Percentiles rank a stretch among this genome's conserved stretches.
phyloP scores from a whole-genome alignment of 129 eudicot genomes.

The Flaveria bidentis region DNA sequence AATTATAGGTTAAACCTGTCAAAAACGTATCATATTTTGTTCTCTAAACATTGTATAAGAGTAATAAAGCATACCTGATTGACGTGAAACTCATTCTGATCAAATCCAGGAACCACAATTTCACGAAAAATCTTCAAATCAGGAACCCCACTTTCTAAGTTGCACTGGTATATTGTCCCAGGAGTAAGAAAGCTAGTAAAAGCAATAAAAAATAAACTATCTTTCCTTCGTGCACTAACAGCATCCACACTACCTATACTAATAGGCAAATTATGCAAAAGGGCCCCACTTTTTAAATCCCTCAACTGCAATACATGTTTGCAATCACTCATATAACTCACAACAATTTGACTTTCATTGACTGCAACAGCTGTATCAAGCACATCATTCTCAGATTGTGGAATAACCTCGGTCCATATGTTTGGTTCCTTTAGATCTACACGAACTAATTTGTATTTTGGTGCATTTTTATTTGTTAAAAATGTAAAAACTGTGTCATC shows the following conservation, averaged over 20 bases:
- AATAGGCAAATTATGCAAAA: constrained; percentile 71
- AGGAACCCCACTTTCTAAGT: constrained; percentile 59
- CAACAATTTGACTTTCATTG: constrained; percentile 57
- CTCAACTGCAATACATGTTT: constrained; percentile 81
- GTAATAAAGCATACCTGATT: constrained; percentile 52
- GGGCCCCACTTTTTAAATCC: constrained; percentile 74
- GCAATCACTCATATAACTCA: constrained; percentile 83
- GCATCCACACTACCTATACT: constrained; percentile 82
- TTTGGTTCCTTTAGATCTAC: constrained; percentile 74
- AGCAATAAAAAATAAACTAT: constrained; percentile 58
- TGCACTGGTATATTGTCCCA: constrained; percentile 71
- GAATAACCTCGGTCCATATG: constrained; percentile 64
- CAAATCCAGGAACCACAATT: constrained; percentile 80
- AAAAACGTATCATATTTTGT: not conserved
- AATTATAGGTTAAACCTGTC: not conserved
- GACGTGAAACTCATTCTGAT: constrained; percentile 69
- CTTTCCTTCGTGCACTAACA: constrained; percentile 69
- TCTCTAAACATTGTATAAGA: not conserved
- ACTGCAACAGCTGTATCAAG: constrained; percentile 75
- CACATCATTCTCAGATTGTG: constrained; percentile 72
- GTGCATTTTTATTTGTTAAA: constrained; percentile 83
- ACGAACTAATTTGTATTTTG: constrained; percentile 70
- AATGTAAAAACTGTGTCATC: constrained; percentile 83
- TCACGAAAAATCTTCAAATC: constrained; percentile 78
- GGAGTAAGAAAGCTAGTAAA: constrained; percentile 93